Base-by-base conservation (phyloP, 495 filamentous ascomycete genomes). In the Aspergillus coremiiformis region DNA sequence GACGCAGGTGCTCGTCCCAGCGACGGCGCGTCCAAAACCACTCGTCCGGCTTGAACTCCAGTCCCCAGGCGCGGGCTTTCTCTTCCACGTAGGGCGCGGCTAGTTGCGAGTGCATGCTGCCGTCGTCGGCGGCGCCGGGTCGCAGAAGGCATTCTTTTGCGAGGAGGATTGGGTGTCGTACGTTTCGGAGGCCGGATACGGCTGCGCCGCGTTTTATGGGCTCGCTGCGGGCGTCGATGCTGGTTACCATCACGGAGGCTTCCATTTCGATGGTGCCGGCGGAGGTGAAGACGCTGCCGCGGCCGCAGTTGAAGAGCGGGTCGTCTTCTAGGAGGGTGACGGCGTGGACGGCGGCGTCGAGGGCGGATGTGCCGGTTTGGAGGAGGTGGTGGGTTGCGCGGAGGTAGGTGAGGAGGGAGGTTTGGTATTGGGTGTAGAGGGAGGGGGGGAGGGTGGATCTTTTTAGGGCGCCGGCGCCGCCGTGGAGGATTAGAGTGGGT, bases 231-330 rank as follows among this genome's bases (percentile, higher is more conserved):
- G n/a, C n/a, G n/a, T n/a, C n/a, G n/a, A n/a, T n/a, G n/a, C n/a
- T n/a, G n/a, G 84, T 83, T 0, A 93, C 86, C 91, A 96, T 96
- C 22, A 96, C 78, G n/a, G 82, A 86, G 24, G 90, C 85, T 66
- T 96, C 90, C 57, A 95, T 82, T 66, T 95, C 90, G 66, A 88
- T 90, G 49, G 80, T 81, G 8, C 90, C 90, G 44, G 83, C 83
- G 33, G 80, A 76, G 2, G 88, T 94, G 66, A 94, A 95, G 14
- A 95, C 90, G 44, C 89, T 87, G 55, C 90, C 90, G 47, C 84
- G 84, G 35, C 84, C 90, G 52, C 81, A 81, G 70, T 96, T 96
- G 78, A 91, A 95, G 10, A 94, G 82, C 5, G 82, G 78, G 61
- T 89, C 80, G 59, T 94, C 75, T 73, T 96, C 90, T 39, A 96